These are phyloP conservation scores for Aspergillus carbonarius DNA, from an alignment of 2,329 filamentous ascomycete genomes.

Conservation along the genomic window DNA sequence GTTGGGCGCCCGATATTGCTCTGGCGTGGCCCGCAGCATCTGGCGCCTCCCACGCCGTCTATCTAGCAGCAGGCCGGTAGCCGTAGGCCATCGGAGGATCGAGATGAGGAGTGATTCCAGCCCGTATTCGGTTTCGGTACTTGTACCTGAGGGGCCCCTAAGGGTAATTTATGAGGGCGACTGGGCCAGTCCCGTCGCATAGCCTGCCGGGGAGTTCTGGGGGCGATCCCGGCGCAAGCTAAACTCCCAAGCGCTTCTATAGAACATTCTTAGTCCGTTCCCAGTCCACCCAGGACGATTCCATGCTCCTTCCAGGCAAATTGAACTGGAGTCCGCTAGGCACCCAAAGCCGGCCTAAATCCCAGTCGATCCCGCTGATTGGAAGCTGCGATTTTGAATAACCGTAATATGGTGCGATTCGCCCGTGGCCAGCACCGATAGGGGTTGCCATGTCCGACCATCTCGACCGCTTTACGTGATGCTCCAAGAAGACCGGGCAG, in stretches of 20 bases:
- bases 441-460: background rate
- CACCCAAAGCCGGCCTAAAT: constrained; percentile 6
- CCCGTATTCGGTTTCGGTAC: background rate
- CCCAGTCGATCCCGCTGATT: constrained; percentile 2
- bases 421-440: background rate
- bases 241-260: constrained; percentile 15
- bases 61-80: background rate
- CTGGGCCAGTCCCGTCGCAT: constrained; percentile 13
- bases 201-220: constrained; percentile 9
- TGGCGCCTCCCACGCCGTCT: background rate
- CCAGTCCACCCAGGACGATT: constrained; percentile 6
- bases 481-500: background rate
- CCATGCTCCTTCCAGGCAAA: background rate
- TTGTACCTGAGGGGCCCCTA: background rate
- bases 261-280: constrained; percentile 23
- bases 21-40: background rate
- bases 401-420: constrained; percentile 1
- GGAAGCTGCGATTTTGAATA: constrained; percentile 3
- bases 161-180: background rate
- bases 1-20: background rate
- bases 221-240: constrained; percentile 16
- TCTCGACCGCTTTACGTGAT: background rate
- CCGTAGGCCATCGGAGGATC: background rate
- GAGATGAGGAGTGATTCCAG: background rate
- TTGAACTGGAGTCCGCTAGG: constrained; percentile 6